These are phyloP conservation scores for Carex pumila DNA, from an alignment of 176 grass and related monocot species.

Conservation along the genomic window DNA sequence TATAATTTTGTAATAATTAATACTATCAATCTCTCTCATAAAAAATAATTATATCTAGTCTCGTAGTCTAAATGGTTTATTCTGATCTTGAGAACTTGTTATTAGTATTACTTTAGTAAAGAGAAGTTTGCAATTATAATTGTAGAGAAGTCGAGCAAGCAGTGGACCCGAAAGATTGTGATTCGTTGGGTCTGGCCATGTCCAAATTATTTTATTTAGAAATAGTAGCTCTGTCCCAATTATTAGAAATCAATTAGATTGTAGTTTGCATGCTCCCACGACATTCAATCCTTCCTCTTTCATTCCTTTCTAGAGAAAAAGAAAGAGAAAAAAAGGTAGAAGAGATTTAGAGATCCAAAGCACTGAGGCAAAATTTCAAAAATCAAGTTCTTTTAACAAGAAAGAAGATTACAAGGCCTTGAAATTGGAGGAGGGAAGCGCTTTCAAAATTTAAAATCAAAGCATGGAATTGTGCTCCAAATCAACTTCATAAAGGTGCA, in stretches of 20 bases:
- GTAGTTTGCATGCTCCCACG: constrained; percentile 17
- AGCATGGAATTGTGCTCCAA: constrained; percentile 19
- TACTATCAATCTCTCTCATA: too few species aligned
- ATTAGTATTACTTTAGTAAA: not conserved
- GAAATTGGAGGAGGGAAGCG: constrained; percentile 17
- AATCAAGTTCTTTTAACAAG: not conserved
- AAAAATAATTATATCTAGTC: too few species aligned
- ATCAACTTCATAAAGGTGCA: constrained; percentile 17
- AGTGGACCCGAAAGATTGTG: not conserved
- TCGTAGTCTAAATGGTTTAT: too few species aligned
- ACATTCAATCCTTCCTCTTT: not conserved
- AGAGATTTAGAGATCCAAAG: constrained; percentile 9
- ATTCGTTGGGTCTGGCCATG: not conserved
- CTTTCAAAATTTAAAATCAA: constrained; percentile 21
- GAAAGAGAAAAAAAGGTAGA: not conserved
- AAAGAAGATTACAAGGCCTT: not conserved
- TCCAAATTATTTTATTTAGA: not conserved
- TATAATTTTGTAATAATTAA: too few species aligned
- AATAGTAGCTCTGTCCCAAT: not conserved
- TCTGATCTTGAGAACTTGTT: too few species aligned
- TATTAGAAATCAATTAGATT: constrained; percentile 12
- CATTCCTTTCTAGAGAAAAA: not conserved
- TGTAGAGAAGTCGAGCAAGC: not conserved
- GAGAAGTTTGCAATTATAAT: not conserved
- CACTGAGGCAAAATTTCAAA: not conserved